A percentile compares a stretch with the other conserved stretches of the same genome.
phyloP scores from a whole-genome alignment of 2,329 filamentous ascomycete genomes.

The Diaporthe ilicicola region DNA sequence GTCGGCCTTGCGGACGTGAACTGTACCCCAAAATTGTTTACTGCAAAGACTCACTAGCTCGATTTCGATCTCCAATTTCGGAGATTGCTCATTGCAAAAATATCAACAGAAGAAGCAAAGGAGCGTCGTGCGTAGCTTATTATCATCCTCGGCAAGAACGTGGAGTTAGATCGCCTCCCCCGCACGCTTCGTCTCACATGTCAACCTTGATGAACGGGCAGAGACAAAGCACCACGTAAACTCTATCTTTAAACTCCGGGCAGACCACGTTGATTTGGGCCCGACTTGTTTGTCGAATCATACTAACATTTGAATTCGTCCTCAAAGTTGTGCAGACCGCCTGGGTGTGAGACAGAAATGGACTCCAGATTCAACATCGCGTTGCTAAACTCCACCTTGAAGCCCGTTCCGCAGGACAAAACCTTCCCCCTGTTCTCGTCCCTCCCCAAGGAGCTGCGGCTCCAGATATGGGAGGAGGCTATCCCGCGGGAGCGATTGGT shows the following conservation, averaged over 20 bases:
- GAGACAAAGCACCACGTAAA: not conserved
- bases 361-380: not conserved
- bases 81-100: not conserved
- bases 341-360: not conserved
- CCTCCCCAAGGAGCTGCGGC: slow-evolving; percentile 30
- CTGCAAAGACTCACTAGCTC: slow-evolving; percentile 4
- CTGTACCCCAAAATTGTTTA: too few species aligned
- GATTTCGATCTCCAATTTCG: not conserved
- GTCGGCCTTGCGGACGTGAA: too few species aligned
- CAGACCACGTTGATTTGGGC: too few species aligned
- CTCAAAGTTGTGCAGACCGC: not conserved
- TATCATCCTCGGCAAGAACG: not conserved
- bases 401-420: not conserved
- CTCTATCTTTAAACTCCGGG: too few species aligned
- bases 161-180: slow-evolving; percentile 13
- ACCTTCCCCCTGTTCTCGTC: slow-evolving; percentile 19
- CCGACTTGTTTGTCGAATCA: not conserved
- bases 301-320: not conserved
- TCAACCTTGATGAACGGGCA: not conserved
- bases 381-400: not conserved
- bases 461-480: slow-evolving; percentile 30
- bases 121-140: not conserved
- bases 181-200: slow-evolving; percentile 25
- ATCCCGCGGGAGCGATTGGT: slow-evolving; percentile 29
- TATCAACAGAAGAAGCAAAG: not conserved